These are phyloP conservation scores for Pleurotus salmoneostramineus DNA, from an alignment of 768 basidiomycete genomes.

Conservation along the genomic window DNA sequence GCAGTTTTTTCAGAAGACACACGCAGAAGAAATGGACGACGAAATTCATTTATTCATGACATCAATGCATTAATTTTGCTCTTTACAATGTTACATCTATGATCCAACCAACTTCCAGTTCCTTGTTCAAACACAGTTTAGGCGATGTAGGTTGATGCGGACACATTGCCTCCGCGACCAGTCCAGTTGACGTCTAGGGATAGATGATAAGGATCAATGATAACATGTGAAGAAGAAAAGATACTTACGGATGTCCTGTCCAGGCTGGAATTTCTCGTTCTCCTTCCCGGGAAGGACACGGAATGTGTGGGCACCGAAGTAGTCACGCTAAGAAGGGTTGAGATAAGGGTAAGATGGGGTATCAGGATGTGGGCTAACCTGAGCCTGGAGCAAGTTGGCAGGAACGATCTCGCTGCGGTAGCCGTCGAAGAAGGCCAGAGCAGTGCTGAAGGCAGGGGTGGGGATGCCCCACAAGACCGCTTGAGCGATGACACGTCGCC, in stretches of 20 bases:
- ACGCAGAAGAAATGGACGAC: background rate
- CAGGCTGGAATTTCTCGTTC: conserved; percentile 74
- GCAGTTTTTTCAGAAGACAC: background rate
- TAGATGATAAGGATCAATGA: background rate
- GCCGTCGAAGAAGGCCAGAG: conserved; percentile 97
- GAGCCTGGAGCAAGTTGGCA: conserved; percentile 92
- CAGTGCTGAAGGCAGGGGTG: conserved; percentile 96
- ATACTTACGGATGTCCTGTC: conserved; percentile 83
- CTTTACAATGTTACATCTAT: background rate
- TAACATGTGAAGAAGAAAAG: background rate
- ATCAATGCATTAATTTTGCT: background rate
- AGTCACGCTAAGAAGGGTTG: conserved; percentile 66
- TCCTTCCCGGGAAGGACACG: conserved; percentile 89
- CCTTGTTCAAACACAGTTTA: conserved; percentile 19
- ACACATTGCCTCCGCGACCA: conserved; percentile 93
- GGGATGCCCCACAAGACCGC: conserved; percentile 97
- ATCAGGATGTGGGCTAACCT: conserved; percentile 40
- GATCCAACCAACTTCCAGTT: background rate
- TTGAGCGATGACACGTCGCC: conserved; percentile 96
- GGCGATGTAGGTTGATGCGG: conserved; percentile 79
- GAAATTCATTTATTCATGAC: background rate
- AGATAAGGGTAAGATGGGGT: background rate
- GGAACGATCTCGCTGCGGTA: conserved; percentile 95
- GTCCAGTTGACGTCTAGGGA: conserved; percentile 94
- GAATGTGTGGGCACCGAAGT: conserved; percentile 99